These are phyloP conservation scores for Sugiyamaella grinbergsii DNA, from an alignment of 1,139 yeast species.

Conservation along the genomic window DNA sequence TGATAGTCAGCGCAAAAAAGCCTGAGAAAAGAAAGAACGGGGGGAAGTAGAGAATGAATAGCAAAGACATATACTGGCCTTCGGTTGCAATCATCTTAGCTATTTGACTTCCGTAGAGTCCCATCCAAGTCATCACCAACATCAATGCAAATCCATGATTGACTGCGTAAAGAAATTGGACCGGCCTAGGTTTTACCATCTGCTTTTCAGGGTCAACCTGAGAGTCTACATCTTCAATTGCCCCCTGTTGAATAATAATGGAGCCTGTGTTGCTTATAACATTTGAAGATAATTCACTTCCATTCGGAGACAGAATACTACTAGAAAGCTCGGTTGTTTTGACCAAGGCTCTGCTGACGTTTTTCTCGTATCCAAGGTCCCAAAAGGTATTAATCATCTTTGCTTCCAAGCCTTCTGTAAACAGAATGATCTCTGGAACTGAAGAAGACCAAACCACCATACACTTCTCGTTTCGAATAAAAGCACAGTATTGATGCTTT, in stretches of 20 bases:
- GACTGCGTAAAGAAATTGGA: neutral
- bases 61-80: neutral
- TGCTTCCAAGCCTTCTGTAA: neutral
- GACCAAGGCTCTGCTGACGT: neutral
- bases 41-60: neutral
- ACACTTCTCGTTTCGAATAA: neutral
- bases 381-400: neutral
- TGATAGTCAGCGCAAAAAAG: neutral
- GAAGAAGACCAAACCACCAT: neutral
- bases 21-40: constrained; percentile 1
- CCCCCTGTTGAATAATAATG: neutral
- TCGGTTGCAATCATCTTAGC: neutral
- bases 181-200: neutral
- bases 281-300: neutral
- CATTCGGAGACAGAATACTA: neutral
- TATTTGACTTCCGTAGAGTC: neutral
- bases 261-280: neutral
- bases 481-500: neutral
- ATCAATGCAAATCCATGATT: neutral
- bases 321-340: neutral
- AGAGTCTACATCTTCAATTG: neutral
- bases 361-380: neutral
- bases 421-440: neutral
- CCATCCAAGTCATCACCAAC: neutral
- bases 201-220: neutral